Conservation (phyloP, 2,329 filamentous ascomycete genomes). For the Fusarium sp. region DNA sequence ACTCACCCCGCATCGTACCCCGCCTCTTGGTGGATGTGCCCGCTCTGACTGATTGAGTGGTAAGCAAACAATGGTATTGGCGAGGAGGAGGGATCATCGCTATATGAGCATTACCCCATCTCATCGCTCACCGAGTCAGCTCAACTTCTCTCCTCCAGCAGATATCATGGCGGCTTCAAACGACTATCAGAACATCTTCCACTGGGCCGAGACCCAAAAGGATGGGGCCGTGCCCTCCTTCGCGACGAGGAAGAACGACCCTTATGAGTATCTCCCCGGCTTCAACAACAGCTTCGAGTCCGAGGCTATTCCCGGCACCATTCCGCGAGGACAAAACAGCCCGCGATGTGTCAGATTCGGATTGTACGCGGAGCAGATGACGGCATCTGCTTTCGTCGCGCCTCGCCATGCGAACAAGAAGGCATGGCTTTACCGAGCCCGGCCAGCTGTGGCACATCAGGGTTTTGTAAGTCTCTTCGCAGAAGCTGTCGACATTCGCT, state of each 20-base stretch:
- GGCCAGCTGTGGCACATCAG: constrained; percentile 53
- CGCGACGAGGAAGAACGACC: constrained; percentile 56
- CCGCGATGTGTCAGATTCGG: constrained; percentile 59
- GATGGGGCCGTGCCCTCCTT: constrained; percentile 70
- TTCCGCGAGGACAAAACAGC: constrained; percentile 62
- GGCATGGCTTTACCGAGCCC: constrained; percentile 50
- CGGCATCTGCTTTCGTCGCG: constrained; percentile 54
- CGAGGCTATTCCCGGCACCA: constrained; percentile 63
- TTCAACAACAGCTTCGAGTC: constrained; percentile 66
- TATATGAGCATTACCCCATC: background rate
- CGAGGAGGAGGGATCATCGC: constrained; percentile 2
- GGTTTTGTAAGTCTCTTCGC: constrained; percentile 41
- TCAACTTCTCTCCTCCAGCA: too few relatives aligned
- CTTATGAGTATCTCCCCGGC: constrained; percentile 69
- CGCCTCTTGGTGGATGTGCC: constrained; percentile 3
- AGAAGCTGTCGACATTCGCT: fast-evolving
- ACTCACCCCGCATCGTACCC: constrained; percentile 9
- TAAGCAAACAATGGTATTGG: constrained; percentile 17
- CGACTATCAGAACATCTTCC: constrained; percentile 67
- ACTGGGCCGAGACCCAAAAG: constrained; percentile 74
- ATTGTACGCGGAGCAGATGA: constrained; percentile 62
- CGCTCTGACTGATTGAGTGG: constrained; percentile 32
- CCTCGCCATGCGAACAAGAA: constrained; percentile 52
- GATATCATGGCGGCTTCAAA: constrained; percentile 25
- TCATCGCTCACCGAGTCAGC: too few relatives aligned